A percentile compares a stretch with the other conserved stretches of the same genome.
Conservation (phyloP, 225 moss, liverwort and hornwort species). For the Physcomitrium patens region DNA sequence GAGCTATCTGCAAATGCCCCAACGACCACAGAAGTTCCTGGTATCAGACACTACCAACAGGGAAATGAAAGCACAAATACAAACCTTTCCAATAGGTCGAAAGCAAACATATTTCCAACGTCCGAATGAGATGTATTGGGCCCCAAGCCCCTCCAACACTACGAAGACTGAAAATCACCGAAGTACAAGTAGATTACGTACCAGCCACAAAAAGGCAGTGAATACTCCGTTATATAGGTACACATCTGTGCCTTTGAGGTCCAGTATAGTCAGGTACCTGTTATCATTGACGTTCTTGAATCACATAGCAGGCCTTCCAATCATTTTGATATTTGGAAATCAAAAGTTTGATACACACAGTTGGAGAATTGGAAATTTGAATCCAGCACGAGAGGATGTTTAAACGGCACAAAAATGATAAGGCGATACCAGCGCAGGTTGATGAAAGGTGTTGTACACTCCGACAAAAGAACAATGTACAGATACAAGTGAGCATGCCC, state of each 20-base stretch:
- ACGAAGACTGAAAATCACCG: conserved; percentile 1
- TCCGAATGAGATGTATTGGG: not conserved
- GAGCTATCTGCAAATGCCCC: conserved; percentile 52
- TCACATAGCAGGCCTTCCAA: not conserved
- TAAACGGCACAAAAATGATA: conserved; percentile 7
- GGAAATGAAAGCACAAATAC: not conserved
- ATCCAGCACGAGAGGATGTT: not conserved
- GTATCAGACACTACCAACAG: not conserved
- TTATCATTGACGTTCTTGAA: conserved; percentile 13
- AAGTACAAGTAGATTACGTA: conserved; percentile 30
- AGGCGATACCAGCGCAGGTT: conserved; percentile 69
- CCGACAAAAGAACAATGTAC: conserved; percentile 71
- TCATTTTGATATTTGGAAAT: not conserved
- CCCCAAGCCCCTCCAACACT: not conserved
- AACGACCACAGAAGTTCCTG: not conserved
- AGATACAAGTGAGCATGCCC: conserved; percentile 72
- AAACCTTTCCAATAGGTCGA: not conserved
- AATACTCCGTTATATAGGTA: conserved; percentile 43
- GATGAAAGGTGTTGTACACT: conserved; percentile 76
- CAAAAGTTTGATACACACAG: not conserved
- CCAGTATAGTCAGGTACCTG: conserved; percentile 61
- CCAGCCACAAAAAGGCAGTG: conserved; percentile 70
- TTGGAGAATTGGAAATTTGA: too few relatives aligned
- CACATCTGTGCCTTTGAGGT: conserved; percentile 46
- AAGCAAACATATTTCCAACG: not conserved